Evolutionary conservation across 305 asterid species (phyloP).

Genomic region (Fraxinus ornus): DNA sequence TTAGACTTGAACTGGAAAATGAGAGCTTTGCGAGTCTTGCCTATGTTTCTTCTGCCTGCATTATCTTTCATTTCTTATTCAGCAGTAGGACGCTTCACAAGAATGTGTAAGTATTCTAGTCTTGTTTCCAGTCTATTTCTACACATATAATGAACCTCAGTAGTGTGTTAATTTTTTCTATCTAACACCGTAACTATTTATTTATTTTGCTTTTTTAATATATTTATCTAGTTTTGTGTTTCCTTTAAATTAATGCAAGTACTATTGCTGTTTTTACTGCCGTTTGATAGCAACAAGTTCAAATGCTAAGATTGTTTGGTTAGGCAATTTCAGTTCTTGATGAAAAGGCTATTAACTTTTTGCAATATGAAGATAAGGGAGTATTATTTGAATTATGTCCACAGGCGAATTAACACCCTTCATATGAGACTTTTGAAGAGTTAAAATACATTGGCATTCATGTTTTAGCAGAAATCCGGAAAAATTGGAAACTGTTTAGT

Average conservation of each 20-base stretch:
- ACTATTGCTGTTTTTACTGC: not conserved
- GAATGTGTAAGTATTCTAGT: slow-evolving; percentile 39
- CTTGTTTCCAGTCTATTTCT: not conserved
- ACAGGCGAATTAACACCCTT: not conserved
- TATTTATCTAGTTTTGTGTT: not conserved
- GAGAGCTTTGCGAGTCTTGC: slow-evolving; percentile 47
- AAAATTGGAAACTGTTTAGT: not conserved
- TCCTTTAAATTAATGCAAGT: not conserved
- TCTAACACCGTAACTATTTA: not conserved
- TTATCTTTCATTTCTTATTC: slow-evolving; percentile 36
- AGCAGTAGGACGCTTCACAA: slow-evolving; percentile 31
- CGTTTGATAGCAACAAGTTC: not conserved
- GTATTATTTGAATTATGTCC: not conserved
- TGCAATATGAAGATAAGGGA: not conserved
- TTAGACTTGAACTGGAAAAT: slow-evolving; percentile 45
- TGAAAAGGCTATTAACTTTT: not conserved
- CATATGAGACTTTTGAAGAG: not conserved
- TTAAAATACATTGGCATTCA: not conserved
- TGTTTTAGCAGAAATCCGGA: not conserved
- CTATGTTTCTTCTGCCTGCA: slow-evolving; percentile 46
- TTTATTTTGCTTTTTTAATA: not conserved
- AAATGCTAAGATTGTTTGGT: not conserved
- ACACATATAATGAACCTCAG: not conserved
- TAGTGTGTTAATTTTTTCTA: not conserved
- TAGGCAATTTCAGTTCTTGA: not conserved